A percentile compares a stretch with the other conserved stretches of the same genome.
Evolutionary conservation across 129 eudicot genomes (phyloP).

Genomic region (Centrapalus pauciflorus): DNA sequence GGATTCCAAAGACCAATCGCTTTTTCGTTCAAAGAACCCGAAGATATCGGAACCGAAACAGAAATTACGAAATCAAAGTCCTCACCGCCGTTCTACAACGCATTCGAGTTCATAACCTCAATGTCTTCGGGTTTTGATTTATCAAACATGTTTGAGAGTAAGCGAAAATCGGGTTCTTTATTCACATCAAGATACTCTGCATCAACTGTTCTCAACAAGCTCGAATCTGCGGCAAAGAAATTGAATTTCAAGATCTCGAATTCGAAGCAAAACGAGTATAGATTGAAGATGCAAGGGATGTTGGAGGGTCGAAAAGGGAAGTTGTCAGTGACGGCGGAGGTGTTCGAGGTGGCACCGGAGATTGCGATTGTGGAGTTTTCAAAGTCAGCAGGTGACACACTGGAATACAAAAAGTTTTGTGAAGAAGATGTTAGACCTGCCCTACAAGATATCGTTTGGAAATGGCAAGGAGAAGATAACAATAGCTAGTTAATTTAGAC

Average conservation of each 20-base stretch:
- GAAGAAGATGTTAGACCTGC: slow-evolving; percentile 70
- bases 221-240: slow-evolving; percentile 52
- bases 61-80: slow-evolving; percentile 30
- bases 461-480: slow-evolving; percentile 80
- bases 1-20: slow-evolving; percentile 37
- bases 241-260: slow-evolving; percentile 32
- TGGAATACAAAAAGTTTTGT: slow-evolving; percentile 65
- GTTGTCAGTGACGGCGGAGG: slow-evolving; percentile 66
- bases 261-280: slow-evolving; percentile 53
- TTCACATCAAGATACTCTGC: slow-evolving; percentile 67
- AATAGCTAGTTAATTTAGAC: slow-evolving; percentile 16
- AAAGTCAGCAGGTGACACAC: slow-evolving; percentile 65
- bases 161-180: slow-evolving; percentile 47
- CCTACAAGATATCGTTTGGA: slow-evolving; percentile 77
- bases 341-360: slow-evolving; percentile 77
- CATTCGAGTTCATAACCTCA: slow-evolving; percentile 84
- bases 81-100: slow-evolving; percentile 72
- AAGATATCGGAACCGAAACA: background rate
- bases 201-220: slow-evolving; percentile 39
- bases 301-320: slow-evolving; percentile 76
- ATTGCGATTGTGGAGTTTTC: slow-evolving; percentile 74
- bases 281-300: slow-evolving; percentile 56
- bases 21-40: slow-evolving; percentile 14
- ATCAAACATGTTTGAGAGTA: slow-evolving; percentile 63
- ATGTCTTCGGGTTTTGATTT: slow-evolving; percentile 93